Evolutionary conservation across 208 protist genomes (phyloP).

Genomic region (Trypanosoma caninum): DNA sequence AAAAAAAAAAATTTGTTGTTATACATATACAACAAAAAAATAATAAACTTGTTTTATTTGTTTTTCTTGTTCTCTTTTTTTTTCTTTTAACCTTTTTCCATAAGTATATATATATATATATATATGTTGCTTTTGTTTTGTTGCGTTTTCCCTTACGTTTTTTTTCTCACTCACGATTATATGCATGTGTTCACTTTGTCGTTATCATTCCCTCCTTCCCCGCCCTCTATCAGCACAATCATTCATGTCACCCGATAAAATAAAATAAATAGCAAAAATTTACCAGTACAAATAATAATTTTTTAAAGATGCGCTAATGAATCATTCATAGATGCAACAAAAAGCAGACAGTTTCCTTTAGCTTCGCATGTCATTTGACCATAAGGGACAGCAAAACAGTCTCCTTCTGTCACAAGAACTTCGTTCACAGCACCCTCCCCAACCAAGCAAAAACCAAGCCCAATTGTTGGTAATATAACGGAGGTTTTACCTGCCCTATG

Average conservation of each 20-base stretch:
- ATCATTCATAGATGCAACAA: constrained; percentile 80
- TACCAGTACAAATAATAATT: too few relatives aligned
- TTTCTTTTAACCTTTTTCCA: not conserved
- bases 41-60: constrained; percentile 5
- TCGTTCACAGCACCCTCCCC: constrained; percentile 70
- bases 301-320: constrained; percentile 18
- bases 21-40: constrained; percentile 13
- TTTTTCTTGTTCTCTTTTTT: not conserved
- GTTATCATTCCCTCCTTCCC: too few relatives aligned
- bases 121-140: too few relatives aligned
- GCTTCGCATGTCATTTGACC: constrained; percentile 58
- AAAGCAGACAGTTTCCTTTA: constrained; percentile 55
- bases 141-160: too few relatives aligned
- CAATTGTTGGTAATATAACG: constrained; percentile 73
- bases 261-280: too few relatives aligned
- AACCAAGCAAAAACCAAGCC: constrained; percentile 80
- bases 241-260: too few relatives aligned
- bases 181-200: too few relatives aligned
- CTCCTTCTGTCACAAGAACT: constrained; percentile 46
- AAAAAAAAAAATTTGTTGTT: constrained; percentile 3
- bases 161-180: too few relatives aligned
- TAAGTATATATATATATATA: too few relatives aligned
- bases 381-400: constrained; percentile 81
- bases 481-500: constrained; percentile 26
- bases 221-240: too few relatives aligned